A percentile compares a stretch with the other conserved stretches of the same genome.
These are phyloP conservation scores for Phytopythium montanum DNA, from an alignment of 352 stramenopile genomes.

Conservation along the genomic window DNA sequence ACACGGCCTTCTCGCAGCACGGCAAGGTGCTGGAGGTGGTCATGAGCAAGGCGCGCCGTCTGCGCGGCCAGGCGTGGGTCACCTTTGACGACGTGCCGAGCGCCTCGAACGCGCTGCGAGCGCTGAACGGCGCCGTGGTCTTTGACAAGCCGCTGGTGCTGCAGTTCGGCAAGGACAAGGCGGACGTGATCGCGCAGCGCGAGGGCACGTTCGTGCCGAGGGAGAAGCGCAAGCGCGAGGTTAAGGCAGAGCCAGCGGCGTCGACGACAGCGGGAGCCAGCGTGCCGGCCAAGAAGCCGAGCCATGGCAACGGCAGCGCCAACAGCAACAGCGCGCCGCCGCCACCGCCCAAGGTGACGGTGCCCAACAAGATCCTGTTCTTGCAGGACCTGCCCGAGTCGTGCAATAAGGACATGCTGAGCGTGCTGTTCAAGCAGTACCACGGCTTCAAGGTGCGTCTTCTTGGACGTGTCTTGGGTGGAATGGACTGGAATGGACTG, in stretches of 20 bases:
- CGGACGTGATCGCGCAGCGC: constrained; percentile 70
- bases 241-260: constrained; percentile 28
- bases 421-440: constrained; percentile 97
- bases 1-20: constrained; percentile 90
- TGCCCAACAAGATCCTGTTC: constrained; percentile 94
- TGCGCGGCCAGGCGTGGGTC: constrained; percentile 91
- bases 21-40: constrained; percentile 92
- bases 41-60: constrained; percentile 71
- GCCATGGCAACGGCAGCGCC: too few relatives aligned
- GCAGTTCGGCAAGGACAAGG: constrained; percentile 82
- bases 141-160: constrained; percentile 89
- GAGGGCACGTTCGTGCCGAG: constrained; percentile 72
- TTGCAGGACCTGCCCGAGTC: constrained; percentile 91
- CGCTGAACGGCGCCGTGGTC: constrained; percentile 83
- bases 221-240: constrained; percentile 79
- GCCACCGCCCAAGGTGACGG: constrained; percentile 32
- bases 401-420: constrained; percentile 96
- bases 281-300: constrained; percentile 21
- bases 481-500: too few relatives aligned
- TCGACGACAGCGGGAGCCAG: constrained; percentile 20
- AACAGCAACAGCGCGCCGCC: constrained; percentile 22
- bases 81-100: constrained; percentile 89
- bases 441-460: constrained; percentile 89
- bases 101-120: constrained; percentile 85
- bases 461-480: constrained; percentile 7